phyloP scores from a whole-genome alignment of 805 yeast species.

The Ogataea corticis region DNA sequence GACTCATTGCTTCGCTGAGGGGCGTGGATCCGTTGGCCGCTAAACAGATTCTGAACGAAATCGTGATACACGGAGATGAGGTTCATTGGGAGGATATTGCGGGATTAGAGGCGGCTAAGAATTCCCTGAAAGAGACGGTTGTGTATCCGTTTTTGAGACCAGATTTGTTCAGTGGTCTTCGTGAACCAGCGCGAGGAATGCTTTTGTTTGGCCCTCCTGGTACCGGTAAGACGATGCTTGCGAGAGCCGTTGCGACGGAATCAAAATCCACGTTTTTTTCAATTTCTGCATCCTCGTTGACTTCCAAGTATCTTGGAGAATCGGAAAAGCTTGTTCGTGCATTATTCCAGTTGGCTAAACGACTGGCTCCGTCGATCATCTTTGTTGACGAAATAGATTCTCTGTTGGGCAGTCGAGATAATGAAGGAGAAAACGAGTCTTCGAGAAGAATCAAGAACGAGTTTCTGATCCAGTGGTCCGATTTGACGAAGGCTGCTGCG shows the following conservation, averaged over 20 bases:
- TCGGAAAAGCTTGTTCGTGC: slow-evolving; percentile 92
- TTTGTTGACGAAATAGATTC: slow-evolving; percentile 97
- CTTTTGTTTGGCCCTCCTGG: slow-evolving; percentile 97
- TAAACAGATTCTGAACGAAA: slow-evolving; percentile 81
- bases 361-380: slow-evolving; percentile 87
- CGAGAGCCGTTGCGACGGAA: slow-evolving; percentile 95
- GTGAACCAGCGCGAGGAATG: slow-evolving; percentile 98
- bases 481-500: slow-evolving; percentile 83
- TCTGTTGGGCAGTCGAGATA: slow-evolving; percentile 71
- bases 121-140: slow-evolving; percentile 88
- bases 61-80: slow-evolving; percentile 85
- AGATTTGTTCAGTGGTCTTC: slow-evolving; percentile 82
- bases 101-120: slow-evolving; percentile 86
- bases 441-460: slow-evolving; percentile 89
- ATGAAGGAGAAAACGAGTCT: slow-evolving; percentile 77
- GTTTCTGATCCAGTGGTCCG: slow-evolving; percentile 93
- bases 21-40: slow-evolving; percentile 85
- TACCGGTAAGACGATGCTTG: slow-evolving; percentile 98
- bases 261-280: slow-evolving; percentile 90
- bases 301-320: slow-evolving; percentile 88
- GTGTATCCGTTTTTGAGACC: slow-evolving; percentile 95
- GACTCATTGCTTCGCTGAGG: slow-evolving; percentile 44
- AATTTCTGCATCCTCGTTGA: slow-evolving; percentile 84
- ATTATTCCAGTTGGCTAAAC: slow-evolving; percentile 78
- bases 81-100: slow-evolving; percentile 96